Evolutionary conservation across 257 asterid species (phyloP), one percentile per base, ranked within the genome.

Genomic region (Echium plantagineum): DNA sequence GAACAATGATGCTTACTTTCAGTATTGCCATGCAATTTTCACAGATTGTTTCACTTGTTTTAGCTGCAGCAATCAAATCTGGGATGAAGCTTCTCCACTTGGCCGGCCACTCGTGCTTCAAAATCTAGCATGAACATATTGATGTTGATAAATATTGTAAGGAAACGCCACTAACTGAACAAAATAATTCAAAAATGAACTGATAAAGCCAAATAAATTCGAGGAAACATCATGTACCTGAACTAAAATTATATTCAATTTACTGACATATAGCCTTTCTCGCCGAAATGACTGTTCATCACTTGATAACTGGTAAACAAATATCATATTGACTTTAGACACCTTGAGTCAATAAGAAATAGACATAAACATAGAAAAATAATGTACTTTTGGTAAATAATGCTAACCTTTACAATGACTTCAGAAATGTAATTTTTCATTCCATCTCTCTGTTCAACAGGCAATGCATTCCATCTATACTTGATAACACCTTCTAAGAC

Each of bases 51-150:
- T 89, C 99, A 58, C 90, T 89, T 4, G 96, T 89, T 81, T 80
- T 93, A 61, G 95, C 97, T 38, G 99, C 99, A 55, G 99, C 89
- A 66, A 93, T 94, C 70, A 93, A 79, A 74, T 93, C 99, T 5
- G 99, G 99, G 62, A 93, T 82, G 74, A 93, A 93, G 63, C 94
- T 86, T 58, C 77, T 82, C 99, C 99, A 93, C 69, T 89, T 77
- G 58, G 89, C 81, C 24, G 97, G 97, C 97, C 99, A 89, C 70
- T 93, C 99, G 47, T 93, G 99, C 96, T 93, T 93, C 81, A 93
- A 71, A 75, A 93, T 93, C 99, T 93, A 78, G 24, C 71, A 21
- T 65, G 48, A 32, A 47, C 26, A 19, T n/a, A 51, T 15, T 48
- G 52, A 49, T n/a, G 4, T 21, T 20, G 32, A 56, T 32, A 30